Evolutionary conservation across 2,329 filamentous ascomycete species (phyloP), one percentile per base, ranked within the genome.

Genomic region (Hypoxylon sp.): DNA sequence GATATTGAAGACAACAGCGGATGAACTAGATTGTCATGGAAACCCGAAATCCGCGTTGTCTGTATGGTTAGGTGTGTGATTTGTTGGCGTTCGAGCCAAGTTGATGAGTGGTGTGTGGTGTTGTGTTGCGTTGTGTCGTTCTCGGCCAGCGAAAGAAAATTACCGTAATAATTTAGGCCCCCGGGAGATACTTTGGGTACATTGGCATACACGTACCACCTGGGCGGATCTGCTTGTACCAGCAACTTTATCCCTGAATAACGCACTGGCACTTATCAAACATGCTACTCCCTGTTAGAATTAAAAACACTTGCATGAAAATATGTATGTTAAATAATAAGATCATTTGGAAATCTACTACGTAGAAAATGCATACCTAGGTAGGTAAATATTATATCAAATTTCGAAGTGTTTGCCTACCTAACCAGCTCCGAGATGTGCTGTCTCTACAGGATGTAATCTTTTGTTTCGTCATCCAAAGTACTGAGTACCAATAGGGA

Each of bases 41-140:
- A 45, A 55, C 11, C 34, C 2, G 23, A 23, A 30, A 57, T 48
- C 25, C 23, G 56, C 30, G 41, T 10, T 36, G 30, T 41, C 36
- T 36, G 17, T 38, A 6, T 9, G 19, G 38, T 52, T 17, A 45
- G 36, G 48, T 21, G 11, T 50, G 34, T 36, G 38, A 25, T 32
- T 43, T 52, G 45, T 60, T 45, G 43, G 46, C 25, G 45, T 53
- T 49, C 10, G 21, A 34, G 36, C 25, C n/a, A 11, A 43, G 55
- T 59, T 36, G 46, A 46, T 38, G 57, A 34, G 32, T 61, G 45
- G 32, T 49, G 48, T 36, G 48, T 36, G 52, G 36, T 48, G 28
- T 23, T 60, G 55, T 58, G 57, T 60, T 60, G 67, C 60, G 46
- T 68, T 56, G 62, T 68, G 65, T 68, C 62, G 68, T 63, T 67